Base-by-base conservation (phyloP, 495 filamentous ascomycete genomes). In the Podospora sp. region DNA sequence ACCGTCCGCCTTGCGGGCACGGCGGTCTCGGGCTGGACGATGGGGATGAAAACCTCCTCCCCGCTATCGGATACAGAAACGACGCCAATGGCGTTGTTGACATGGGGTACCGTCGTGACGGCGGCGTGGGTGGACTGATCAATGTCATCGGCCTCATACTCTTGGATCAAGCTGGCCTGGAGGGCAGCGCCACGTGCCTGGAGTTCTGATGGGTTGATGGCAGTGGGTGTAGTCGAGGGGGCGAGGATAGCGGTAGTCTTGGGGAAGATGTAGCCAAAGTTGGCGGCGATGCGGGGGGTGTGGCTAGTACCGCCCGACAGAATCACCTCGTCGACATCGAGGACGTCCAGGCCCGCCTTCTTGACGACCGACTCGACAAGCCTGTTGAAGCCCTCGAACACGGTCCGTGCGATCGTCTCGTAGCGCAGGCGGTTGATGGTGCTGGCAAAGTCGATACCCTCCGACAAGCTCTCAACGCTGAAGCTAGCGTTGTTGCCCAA, bases 291-390 rank as follows among this genome's bases (percentile, higher is more conserved):
- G 78, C 92, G 92, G 57, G 95, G 96, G 9, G 92, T 97, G 84
- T 99, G 95, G 6, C 93, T 91, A 63, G 90, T 90, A 73, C 95
- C 95, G 68, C 95, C 95, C 9, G 92, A 91, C 60, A 97, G 88
- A 75, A 99, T 93, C 63, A 99, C 90, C 85, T 97, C 92, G 70
- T 97, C 91, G 53, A 99, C 89, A 71, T 99, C 96, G 40, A 99
- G 84, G 52, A 95, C 85, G 75, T 99, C 95, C 24, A 99, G 84
- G 20, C 89, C 90, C 5, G 95, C 95, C 86, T 97, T 97, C 83
- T 92, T 90, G 56, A 99, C 86, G 36, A 87, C 92, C 67, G 89
- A 87, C 75, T 94, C 87, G 65, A 97, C 90, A 62, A 98, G 81
- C 65, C 89, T 87, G 73, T 89, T 92, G 81, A 99, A 92, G 66